These are phyloP conservation scores for Apocynum venetum DNA, from an alignment of 257 asterid genomes.

Conservation along the genomic window DNA sequence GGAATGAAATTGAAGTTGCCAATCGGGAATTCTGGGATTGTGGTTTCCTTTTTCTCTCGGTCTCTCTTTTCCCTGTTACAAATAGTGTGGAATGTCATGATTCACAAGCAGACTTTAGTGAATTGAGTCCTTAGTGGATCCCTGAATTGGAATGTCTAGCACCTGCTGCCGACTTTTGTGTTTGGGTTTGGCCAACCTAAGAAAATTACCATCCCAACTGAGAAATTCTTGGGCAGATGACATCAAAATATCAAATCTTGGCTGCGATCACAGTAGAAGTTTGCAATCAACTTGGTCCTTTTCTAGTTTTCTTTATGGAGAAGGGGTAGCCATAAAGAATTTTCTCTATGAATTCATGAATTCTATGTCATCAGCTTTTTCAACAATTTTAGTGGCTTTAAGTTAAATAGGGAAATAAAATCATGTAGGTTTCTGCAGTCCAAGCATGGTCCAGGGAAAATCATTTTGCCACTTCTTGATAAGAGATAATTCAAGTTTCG, in stretches of 20 bases:
- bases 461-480: too few relatives aligned
- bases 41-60: neutral
- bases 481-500: too few relatives aligned
- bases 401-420: neutral
- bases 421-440: neutral
- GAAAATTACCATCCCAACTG: neutral
- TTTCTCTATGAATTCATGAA: too few relatives aligned
- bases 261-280: neutral
- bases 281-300: neutral
- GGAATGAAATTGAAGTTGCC: slow-evolving; percentile 28
- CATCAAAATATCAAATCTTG: neutral
- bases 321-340: neutral
- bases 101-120: slow-evolving; percentile 51
- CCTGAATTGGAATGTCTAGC: slow-evolving; percentile 39
- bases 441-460: too few relatives aligned
- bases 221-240: neutral
- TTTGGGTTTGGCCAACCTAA: slow-evolving; percentile 36
- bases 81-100: slow-evolving; percentile 41
- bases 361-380: neutral
- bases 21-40: slow-evolving; percentile 10
- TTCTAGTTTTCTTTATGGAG: neutral
- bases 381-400: neutral
- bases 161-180: slow-evolving; percentile 40
- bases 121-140: slow-evolving; percentile 41
- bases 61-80: slow-evolving; percentile 13